phyloP scores from a whole-genome alignment of 2,329 filamentous ascomycete species.

The Coniochaeta sp. region DNA sequence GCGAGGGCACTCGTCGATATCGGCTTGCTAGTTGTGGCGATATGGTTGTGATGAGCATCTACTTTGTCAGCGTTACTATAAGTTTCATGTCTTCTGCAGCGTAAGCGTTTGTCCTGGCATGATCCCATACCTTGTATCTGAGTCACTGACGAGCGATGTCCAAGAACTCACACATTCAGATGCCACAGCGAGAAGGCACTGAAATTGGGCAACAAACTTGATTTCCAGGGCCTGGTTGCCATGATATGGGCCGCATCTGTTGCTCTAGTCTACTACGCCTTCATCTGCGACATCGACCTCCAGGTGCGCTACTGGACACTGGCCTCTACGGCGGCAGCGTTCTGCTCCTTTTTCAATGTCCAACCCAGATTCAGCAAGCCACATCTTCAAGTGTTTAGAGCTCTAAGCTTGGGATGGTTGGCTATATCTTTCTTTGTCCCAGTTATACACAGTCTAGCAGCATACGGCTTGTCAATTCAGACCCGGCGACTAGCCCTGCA shows the following conservation, averaged over 20 bases:
- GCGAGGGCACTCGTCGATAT: neutral
- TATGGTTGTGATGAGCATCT: neutral
- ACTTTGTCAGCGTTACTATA: neutral
- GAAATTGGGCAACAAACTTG: neutral
- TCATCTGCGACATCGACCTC: neutral
- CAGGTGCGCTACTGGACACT: neutral
- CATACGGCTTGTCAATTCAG: slow-evolving; percentile 23
- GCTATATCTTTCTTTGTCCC: slow-evolving; percentile 30
- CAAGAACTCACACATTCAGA: neutral
- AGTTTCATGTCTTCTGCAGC: neutral
- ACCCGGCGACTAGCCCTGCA: slow-evolving; percentile 28
- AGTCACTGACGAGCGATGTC: neutral
- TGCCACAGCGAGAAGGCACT: neutral
- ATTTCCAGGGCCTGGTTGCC: neutral
- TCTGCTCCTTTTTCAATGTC: slow-evolving; percentile 29
- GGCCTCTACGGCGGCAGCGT: neutral
- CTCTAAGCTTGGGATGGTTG: slow-evolving; percentile 31
- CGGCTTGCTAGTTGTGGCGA: neutral
- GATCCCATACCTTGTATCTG: neutral
- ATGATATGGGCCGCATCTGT: neutral
- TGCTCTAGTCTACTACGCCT: neutral
- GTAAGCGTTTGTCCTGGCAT: neutral
- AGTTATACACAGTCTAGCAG: slow-evolving; percentile 26
- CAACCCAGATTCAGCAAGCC: slow-evolving; percentile 28
- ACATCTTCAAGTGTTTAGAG: slow-evolving; percentile 27